A percentile compares a stretch with the other conserved stretches of the same genome.
Conservation (phyloP, 1,284 basidiomycete genomes). For the Trichosporon asahii region DNA sequence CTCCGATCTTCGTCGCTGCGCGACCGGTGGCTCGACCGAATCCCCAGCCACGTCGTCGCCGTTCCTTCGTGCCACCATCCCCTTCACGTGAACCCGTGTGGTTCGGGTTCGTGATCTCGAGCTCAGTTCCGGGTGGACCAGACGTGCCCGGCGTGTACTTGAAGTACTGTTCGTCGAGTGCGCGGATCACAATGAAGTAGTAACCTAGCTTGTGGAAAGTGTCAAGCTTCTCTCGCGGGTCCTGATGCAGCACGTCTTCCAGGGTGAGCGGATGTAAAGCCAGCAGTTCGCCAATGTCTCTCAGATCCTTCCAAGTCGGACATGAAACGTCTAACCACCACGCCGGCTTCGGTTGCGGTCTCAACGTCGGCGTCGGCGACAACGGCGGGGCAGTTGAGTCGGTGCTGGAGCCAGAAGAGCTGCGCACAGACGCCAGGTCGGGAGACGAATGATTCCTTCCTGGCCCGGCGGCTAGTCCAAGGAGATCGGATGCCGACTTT, state of each 20-base stretch:
- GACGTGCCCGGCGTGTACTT: slow-evolving; percentile 53
- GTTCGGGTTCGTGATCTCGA: neutral
- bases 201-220: slow-evolving; percentile 85
- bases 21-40: slow-evolving; percentile 40
- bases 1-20: slow-evolving; percentile 35
- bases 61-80: slow-evolving; percentile 25
- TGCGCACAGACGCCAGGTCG: neutral
- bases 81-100: neutral
- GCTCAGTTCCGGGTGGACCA: slow-evolving; percentile 11
- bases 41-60: slow-evolving; percentile 38
- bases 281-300: slow-evolving; percentile 68
- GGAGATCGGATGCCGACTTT: slow-evolving; percentile 47
- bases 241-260: slow-evolving; percentile 92
- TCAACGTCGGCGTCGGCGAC: neutral
- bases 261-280: slow-evolving; percentile 83
- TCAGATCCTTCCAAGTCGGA: slow-evolving; percentile 86
- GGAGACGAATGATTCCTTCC: neutral
- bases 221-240: slow-evolving; percentile 90
- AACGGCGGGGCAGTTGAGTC: neutral
- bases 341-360: slow-evolving; percentile 13
- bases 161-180: slow-evolving; percentile 69
- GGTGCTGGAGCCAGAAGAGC: neutral
- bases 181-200: slow-evolving; percentile 85
- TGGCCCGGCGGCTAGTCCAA: slow-evolving; percentile 32
- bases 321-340: slow-evolving; percentile 94